These are phyloP conservation scores for Neurospora sp. DNA, from an alignment of 495 filamentous ascomycete genomes.

Conservation along the genomic window DNA sequence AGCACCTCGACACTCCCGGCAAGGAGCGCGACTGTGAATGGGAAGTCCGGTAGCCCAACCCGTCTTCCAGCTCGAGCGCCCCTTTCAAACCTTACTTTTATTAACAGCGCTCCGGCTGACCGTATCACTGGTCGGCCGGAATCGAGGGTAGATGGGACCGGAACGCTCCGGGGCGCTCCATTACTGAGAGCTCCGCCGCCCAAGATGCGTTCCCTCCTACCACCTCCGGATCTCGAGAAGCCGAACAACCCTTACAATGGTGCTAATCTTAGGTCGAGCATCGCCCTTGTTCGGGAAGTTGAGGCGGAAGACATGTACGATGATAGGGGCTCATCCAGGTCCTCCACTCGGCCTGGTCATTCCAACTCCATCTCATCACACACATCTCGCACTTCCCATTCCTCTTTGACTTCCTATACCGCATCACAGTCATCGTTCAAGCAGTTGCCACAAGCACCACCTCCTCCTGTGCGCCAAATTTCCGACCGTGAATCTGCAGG, in stretches of 20 bases:
- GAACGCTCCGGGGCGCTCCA: slow-evolving; percentile 32
- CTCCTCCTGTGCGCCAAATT: slow-evolving; percentile 44
- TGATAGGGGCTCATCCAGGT: slow-evolving; percentile 35
- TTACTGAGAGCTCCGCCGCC: slow-evolving; percentile 61
- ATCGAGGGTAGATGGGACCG: slow-evolving; percentile 24
- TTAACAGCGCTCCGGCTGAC: slow-evolving; percentile 70
- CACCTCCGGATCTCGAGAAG: slow-evolving; percentile 56
- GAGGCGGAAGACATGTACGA: slow-evolving; percentile 79
- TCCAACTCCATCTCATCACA: slow-evolving; percentile 11
- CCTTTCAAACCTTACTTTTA: slow-evolving; percentile 68
- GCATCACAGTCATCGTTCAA: neutral
- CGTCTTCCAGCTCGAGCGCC: slow-evolving; percentile 77
- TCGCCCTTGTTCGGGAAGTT: slow-evolving; percentile 55
- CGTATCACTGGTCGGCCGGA: slow-evolving; percentile 26
- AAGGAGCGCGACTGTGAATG: slow-evolving; percentile 12
- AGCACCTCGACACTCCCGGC: slow-evolving; percentile 19
- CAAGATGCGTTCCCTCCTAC: slow-evolving; percentile 74
- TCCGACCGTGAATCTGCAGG: slow-evolving; percentile 58
- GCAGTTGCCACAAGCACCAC: slow-evolving; percentile 20
- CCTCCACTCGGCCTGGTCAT: slow-evolving; percentile 2
- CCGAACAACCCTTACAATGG: slow-evolving; percentile 50
- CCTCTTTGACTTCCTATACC: slow-evolving; percentile 9
- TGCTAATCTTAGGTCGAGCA: slow-evolving; percentile 54
- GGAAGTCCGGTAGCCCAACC: slow-evolving; percentile 48
- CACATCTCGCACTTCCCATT: slow-evolving; percentile 19